These are phyloP conservation scores for Boletus patriciae DNA, from an alignment of 768 basidiomycete species.

Conservation along the genomic window DNA sequence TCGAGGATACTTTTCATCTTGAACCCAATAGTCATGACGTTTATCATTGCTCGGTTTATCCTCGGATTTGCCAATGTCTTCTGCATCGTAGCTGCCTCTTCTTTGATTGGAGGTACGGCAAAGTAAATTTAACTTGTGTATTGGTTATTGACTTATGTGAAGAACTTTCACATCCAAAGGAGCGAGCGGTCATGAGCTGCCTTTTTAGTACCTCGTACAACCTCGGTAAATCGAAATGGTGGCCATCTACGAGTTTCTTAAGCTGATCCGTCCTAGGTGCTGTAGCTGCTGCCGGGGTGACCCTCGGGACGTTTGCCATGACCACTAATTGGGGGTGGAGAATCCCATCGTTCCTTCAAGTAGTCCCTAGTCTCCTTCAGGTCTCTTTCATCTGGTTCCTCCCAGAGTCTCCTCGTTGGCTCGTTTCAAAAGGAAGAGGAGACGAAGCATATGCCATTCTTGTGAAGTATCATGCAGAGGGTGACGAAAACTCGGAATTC, in stretches of 20 bases:
- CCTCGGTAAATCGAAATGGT: not conserved
- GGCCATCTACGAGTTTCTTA: no score
- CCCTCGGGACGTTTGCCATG: conserved; percentile 66
- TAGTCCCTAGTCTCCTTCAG: no score
- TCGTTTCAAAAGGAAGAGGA: no score
- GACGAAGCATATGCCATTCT: no score
- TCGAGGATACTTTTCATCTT: not conserved
- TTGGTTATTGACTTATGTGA: not conserved
- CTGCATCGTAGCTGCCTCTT: conserved; percentile 21
- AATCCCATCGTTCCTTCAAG: no score
- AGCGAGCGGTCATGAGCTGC: not conserved
- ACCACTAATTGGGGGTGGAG: no score
- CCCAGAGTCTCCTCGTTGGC: no score
- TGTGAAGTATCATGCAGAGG: no score
- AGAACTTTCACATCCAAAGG: conserved; percentile 21
- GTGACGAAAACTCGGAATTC: no score
- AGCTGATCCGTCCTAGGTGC: conserved; percentile 9
- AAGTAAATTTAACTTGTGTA: no score
- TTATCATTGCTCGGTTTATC: conserved; percentile 16
- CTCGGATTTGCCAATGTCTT: conserved; percentile 16
- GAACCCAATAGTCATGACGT: conserved; percentile 2
- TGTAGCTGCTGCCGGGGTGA: conserved; percentile 46
- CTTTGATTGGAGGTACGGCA: conserved; percentile 21
- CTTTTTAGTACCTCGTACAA: conserved; percentile 1
- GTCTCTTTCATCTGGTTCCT: no score